Conservation (phyloP, 495 filamentous ascomycete genomes). For the Darksidea phi region DNA sequence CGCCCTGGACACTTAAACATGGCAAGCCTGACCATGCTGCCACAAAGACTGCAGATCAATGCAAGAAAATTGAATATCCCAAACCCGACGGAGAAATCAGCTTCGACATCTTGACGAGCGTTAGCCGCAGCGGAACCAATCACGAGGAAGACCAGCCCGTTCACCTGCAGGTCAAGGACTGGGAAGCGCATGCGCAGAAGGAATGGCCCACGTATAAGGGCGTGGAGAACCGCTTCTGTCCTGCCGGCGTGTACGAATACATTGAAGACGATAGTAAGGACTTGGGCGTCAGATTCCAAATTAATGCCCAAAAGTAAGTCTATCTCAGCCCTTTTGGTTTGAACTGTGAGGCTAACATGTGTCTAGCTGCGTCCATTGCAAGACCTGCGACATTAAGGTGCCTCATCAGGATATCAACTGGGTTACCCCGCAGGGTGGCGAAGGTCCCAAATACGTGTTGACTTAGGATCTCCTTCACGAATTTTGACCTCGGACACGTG, state of each 20-base stretch:
- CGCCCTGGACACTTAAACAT: conserved; percentile 93
- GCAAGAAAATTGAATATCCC: conserved; percentile 87
- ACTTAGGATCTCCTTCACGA: conserved; percentile 51
- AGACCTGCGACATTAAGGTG: conserved; percentile 99
- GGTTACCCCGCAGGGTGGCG: conserved; percentile 91
- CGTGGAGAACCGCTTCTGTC: conserved; percentile 96
- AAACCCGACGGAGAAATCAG: conserved; percentile 92
- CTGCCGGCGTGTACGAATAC: conserved; percentile 98
- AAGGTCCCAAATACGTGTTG: conserved; percentile 95
- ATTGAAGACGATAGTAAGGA: conserved; percentile 83
- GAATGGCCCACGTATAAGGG: conserved; percentile 89
- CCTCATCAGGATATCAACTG: conserved; percentile 96
- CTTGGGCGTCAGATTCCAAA: conserved; percentile 89
- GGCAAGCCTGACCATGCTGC: conserved; percentile 67
- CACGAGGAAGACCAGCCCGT: conserved; percentile 99
- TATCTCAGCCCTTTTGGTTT: not conserved
- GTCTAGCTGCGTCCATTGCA: conserved; percentile 92
- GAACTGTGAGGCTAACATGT: conserved; percentile 37
- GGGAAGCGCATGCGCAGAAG: conserved; percentile 79
- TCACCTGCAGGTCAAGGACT: conserved; percentile 90
- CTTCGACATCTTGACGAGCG: conserved; percentile 94
- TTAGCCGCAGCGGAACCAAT: conserved; percentile 92
- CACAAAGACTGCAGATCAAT: conserved; percentile 77
- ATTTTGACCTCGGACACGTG: not conserved
- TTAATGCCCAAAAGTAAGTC: conserved; percentile 95